Evolutionary conservation across 129 eudicot species (phyloP), one percentile per base, ranked within the genome.

Genomic region (Calendula officinalis): DNA sequence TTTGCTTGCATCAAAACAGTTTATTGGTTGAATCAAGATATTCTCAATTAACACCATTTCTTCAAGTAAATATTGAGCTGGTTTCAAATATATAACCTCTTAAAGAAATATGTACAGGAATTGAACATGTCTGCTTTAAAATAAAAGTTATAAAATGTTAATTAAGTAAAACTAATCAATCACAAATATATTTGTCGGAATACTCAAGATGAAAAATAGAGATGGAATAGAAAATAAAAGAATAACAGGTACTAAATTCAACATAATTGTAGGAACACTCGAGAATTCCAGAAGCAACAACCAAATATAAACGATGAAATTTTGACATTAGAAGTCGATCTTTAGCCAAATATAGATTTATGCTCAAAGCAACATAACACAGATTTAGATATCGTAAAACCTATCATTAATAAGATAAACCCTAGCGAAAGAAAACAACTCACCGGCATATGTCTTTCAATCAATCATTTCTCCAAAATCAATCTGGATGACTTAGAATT

Each of bases 261-360:
- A 45, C 94, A 58, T 81, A 92, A 96, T 78, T 92, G 89, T 88
- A 92, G 40, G 96, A 79, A 74, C 80, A 92, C 77, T 92, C 95
- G 15, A 81, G 74, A 66, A 92, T 88, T 35, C 98, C 98, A 45
- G 98, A 88, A 72, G 96, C 96, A 68, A 89, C 73, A 72, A 88
- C 57, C 35, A 88, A 79, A 77, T 85, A n/a, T n/a, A n/a, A n/a
- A n/a, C n/a, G n/a, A 48, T 9, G 48, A 10, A 50, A 66, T 43
- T 5, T 10, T 46, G 34, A 38, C 5, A 22, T 16, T 38, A 4
- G 6, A 57, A n/a, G 16, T 38, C 51, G 8, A 22, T 70, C 38
- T 7, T 11, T 14, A 27, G 27, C 60, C 50, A 57, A 27, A 58
- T 36, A 17, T 15, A n/a, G 13, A 10, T 8, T 37, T 10, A 6